Base-by-base conservation (phyloP, 768 basidiomycete species). In the Agaricus blazei region DNA sequence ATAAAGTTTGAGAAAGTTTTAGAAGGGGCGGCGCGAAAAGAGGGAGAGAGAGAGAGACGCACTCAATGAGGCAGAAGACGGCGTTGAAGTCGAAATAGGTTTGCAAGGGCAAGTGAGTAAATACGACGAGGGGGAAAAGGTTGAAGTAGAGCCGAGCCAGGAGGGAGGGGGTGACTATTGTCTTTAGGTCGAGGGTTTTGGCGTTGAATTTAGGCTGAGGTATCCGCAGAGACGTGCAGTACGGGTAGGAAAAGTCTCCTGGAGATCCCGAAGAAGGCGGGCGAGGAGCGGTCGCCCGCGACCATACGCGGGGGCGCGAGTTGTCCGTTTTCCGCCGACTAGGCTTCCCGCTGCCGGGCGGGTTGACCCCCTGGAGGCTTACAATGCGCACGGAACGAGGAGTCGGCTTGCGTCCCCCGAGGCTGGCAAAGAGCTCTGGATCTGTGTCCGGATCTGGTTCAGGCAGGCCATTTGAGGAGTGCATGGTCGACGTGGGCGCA, bases 41-140 rank as follows among this genome's bases (percentile, higher is more conserved):
- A 56, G 40, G 54, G 52, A 44, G 38, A 43, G 42, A 23, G 72
- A 54, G 40, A 29, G 38, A 54, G 12, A 85, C 92, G 73, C 65
- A 93, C 91, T 92, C 84, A 41, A 93, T 66, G 62, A 94, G 68
- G 61, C 93, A 84, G 72, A 84, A 95, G 60, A 87, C 84, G 62
- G 86, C 84, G 67, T 94, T 93, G 68, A 93, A 92, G 65, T 96
- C 93, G 67, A 95, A 85, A 65, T 88, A 94, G 0, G 87, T 84
- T 67, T 93, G 91, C 8, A 90, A 66, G 26, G 83, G 82, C 40
- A 91, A 70, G 64, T 90, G 86, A 19, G 81, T 83, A 66, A 92
- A 83, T 5, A 82, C 77, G 59, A 91, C 67, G 14, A 91, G 40
- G n/a, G 87, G 88, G 65, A 82, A 84, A 34, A 87, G 64, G 63